Percentiles rank a stretch among this genome's conserved stretches.
phyloP scores from a whole-genome alignment of 208 protist species.

The Paratrypanosoma confusum region DNA sequence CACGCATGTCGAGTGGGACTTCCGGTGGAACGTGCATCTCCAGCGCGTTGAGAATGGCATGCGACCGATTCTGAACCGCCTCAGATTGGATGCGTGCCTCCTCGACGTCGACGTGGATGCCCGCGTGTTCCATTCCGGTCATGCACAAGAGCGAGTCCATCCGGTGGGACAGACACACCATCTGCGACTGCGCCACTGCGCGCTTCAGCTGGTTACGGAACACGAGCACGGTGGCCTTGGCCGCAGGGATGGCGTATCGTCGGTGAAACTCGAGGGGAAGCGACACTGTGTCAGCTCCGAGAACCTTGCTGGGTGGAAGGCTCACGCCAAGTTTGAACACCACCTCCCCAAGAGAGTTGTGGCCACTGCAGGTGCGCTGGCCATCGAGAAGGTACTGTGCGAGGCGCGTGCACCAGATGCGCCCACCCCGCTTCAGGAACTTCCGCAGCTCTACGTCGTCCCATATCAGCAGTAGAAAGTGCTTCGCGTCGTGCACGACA shows the following conservation, averaged over 20 bases:
- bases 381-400: conserved; percentile 75
- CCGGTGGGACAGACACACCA: conserved; percentile 52
- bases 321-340: conserved; percentile 42
- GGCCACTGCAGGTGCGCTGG: conserved; percentile 41
- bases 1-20: conserved; percentile 52
- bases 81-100: conserved; percentile 44
- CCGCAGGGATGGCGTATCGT: conserved; percentile 28
- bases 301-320: conserved; percentile 32
- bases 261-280: conserved; percentile 56
- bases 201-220: conserved; percentile 42
- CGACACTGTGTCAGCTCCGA: conserved; percentile 27
- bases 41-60: conserved; percentile 46
- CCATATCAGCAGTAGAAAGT: conserved; percentile 42
- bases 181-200: conserved; percentile 35
- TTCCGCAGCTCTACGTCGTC: conserved; percentile 39
- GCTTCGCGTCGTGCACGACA: conserved; percentile 69
- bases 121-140: conserved; percentile 51
- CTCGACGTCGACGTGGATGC: conserved; percentile 58
- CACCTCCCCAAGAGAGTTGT: conserved; percentile 40
- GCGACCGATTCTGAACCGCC: conserved; percentile 31
- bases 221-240: conserved; percentile 27
- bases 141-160: conserved; percentile 77
- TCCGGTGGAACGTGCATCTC: conserved; percentile 43
- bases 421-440: conserved; percentile 66
- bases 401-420: conserved; percentile 79